A percentile compares a stretch with the other conserved stretches of the same genome.
phyloP scores from a whole-genome alignment of 2,329 filamentous ascomycete species.

The Penicillium sp. region DNA sequence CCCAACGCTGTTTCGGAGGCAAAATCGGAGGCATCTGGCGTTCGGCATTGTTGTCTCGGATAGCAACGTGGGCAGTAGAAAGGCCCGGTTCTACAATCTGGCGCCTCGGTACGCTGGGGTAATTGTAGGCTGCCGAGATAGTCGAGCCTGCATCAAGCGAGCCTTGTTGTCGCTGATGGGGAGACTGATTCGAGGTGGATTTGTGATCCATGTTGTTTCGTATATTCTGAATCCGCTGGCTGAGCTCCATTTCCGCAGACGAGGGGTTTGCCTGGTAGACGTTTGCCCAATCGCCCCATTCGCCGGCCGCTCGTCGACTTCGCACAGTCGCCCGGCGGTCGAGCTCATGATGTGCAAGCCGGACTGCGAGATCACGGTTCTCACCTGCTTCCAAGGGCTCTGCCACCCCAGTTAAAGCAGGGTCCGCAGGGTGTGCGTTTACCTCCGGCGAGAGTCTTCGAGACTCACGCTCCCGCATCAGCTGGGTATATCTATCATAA shows the following conservation, averaged over 20 bases:
- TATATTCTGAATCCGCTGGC: constrained; percentile 48
- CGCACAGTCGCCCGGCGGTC: constrained; percentile 58
- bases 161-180: constrained; percentile 8
- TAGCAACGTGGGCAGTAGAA: constrained; percentile 15
- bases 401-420: constrained; percentile 53
- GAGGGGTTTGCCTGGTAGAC: constrained; percentile 32
- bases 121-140: constrained; percentile 33
- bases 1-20: constrained; percentile 36
- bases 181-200: constrained; percentile 6
- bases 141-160: constrained; percentile 9
- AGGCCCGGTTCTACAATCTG: constrained; percentile 22
- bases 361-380: constrained; percentile 68
- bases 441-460: constrained; percentile 27
- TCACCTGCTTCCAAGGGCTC: constrained; percentile 64
- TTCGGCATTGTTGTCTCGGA: constrained; percentile 11
- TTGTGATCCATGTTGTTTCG: constrained; percentile 35
- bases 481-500: constrained; percentile 61
- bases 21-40: constrained; percentile 28
- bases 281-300: constrained; percentile 51
- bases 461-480: constrained; percentile 42
- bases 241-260: constrained; percentile 42
- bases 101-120: constrained; percentile 40
- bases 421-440: constrained; percentile 41
- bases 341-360: constrained; percentile 68
- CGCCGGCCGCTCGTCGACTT: constrained; percentile 48